These are phyloP conservation scores for Tetrapyrgos nigripes DNA, from an alignment of 1,284 basidiomycete genomes.

Conservation along the genomic window DNA sequence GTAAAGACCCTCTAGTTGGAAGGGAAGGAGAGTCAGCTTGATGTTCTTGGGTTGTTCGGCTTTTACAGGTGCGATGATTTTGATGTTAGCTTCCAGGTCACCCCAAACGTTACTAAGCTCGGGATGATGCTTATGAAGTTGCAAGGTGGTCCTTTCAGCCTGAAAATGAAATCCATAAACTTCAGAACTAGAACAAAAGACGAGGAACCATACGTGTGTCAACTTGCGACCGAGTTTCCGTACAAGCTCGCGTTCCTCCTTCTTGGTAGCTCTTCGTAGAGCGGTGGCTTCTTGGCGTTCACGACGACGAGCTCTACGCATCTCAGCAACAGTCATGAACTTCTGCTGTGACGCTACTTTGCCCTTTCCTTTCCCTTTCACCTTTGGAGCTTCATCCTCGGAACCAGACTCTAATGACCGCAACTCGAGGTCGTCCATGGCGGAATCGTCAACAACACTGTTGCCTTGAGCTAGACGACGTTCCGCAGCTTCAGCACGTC, in stretches of 20 bases:
- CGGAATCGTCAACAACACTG: constrained; percentile 38
- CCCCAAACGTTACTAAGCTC: constrained; percentile 92
- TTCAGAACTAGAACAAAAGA: constrained; percentile 2
- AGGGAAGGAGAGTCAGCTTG: constrained; percentile 76
- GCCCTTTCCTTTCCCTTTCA: constrained; percentile 40
- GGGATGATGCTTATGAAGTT: constrained; percentile 69
- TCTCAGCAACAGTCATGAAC: constrained; percentile 44
- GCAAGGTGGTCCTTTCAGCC: constrained; percentile 80
- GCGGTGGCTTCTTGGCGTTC: constrained; percentile 30
- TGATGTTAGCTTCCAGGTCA: constrained; percentile 73
- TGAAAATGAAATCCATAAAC: constrained; percentile 33
- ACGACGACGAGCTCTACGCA: constrained; percentile 33
- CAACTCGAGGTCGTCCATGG: constrained; percentile 26
- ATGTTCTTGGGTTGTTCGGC: constrained; percentile 84
- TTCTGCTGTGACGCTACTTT: constrained; percentile 32
- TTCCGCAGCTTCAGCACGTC: constrained; percentile 61
- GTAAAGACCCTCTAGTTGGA: constrained; percentile 91
- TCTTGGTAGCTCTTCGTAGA: constrained; percentile 42
- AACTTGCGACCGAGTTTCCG: constrained; percentile 71
- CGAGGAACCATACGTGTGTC: constrained; percentile 58
- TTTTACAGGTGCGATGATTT: constrained; percentile 69
- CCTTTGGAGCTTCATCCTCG: constrained; percentile 45
- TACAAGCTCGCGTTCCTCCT: constrained; percentile 56
- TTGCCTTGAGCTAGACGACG: constrained; percentile 45
- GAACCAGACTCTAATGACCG: constrained; percentile 38